These are phyloP conservation scores for Mycotypha africana DNA, from an alignment of 371 early-diverging fungal genomes.

Conservation along the genomic window DNA sequence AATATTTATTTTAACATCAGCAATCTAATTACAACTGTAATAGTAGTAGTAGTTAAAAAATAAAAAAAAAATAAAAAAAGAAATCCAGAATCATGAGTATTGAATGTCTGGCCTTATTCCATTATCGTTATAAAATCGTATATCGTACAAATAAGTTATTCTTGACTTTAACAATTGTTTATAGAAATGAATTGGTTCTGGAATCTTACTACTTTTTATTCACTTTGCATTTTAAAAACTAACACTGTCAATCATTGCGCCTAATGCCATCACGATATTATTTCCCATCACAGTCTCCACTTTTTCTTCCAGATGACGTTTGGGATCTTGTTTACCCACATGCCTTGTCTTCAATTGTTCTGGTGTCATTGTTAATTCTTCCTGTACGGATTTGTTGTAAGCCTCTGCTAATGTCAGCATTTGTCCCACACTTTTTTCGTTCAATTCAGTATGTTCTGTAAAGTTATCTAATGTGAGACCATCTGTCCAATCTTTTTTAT, in stretches of 20 bases:
- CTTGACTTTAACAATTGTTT: no score
- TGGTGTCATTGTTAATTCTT: slow-evolving; percentile 90
- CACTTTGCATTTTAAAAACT: slow-evolving; percentile 44
- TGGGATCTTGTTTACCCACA: slow-evolving; percentile 98
- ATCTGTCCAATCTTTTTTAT: slow-evolving; percentile 99
- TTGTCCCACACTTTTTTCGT: slow-evolving; percentile 74
- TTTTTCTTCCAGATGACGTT: slow-evolving; percentile 91
- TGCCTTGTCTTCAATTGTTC: slow-evolving; percentile 95
- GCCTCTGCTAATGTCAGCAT: slow-evolving; percentile 87
- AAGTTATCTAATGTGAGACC: slow-evolving; percentile 91
- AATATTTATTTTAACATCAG: neutral
- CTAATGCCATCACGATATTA: slow-evolving; percentile 94
- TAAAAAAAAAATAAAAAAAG: no score
- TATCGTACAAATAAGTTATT: no score
- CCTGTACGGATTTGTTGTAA: slow-evolving; percentile 95
- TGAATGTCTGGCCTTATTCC: no score
- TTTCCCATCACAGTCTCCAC: slow-evolving; percentile 88
- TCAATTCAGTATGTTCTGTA: slow-evolving; percentile 72
- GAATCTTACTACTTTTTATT: no score
- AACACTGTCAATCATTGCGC: slow-evolving; percentile 86
- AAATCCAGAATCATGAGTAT: no score
- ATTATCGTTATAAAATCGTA: no score
- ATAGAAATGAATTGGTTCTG: no score
- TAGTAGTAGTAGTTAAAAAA: no score
- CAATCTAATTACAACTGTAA: no score